Evolutionary conservation across 2,329 filamentous ascomycete species (phyloP), one percentile per base, ranked within the genome.

Genomic region (Xylariaceae sp.): DNA sequence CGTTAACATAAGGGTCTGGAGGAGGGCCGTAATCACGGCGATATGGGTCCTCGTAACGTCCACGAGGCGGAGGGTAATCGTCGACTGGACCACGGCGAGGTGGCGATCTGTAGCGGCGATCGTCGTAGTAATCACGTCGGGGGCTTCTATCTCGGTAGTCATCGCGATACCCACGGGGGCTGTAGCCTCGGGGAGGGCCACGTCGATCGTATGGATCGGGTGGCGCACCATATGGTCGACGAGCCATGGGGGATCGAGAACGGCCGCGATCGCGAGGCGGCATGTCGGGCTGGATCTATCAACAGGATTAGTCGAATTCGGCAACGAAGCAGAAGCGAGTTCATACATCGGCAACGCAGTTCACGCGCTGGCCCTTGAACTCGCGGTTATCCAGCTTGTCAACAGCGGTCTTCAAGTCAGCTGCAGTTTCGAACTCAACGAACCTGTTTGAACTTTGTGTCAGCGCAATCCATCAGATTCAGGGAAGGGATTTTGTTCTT

Each of bases 341-440:
- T 66, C 83, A 64, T 78, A 97, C 91, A 71, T 96, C 90, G 58
- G 89, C 83, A 57, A 87, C 73, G 68, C 93, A 98, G 53, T 79
- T 83, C 54, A 98, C 91, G 52, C 81, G 78, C 52, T 82, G 81
- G 56, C 89, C 89, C 73, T 96, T 96, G 69, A 97, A 97, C 60
- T 95, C 89, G 62, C 83, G 84, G 52, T 83, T 83, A 64, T 97
- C 89, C 49, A 98, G 85, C 69, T 96, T 96, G 65, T 96, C 89
- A 43, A 97, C 88, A 40, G 93, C 93, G 45, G 84, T 85, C 63
- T 87, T 89, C 45, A 98, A 73, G 61, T 98, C 93, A 53, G 81
- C 83, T 44, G 86, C 86, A 48, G 89, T 95, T 70, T 98, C 93
- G 60, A 96, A 98, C 64, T 98, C 93, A 62, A 98, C 91, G 65